Evolutionary conservation across 202 grass and related monocot species (phyloP).

Genomic region (Zizania palustris): DNA sequence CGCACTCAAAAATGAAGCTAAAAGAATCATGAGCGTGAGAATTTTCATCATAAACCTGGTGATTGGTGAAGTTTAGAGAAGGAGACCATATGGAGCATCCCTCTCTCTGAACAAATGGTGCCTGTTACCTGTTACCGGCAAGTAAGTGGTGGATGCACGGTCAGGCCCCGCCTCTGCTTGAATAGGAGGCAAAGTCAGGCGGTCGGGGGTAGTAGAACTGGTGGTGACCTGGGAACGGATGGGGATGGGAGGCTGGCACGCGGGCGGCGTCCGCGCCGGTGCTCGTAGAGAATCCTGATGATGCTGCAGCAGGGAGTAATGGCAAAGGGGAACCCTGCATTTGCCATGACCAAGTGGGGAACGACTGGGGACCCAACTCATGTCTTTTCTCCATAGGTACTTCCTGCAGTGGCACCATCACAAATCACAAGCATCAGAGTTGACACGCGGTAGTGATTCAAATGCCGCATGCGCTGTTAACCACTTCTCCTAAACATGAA

Average conservation of each 20-base stretch:
- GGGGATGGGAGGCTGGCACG: not conserved
- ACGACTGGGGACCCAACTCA: slow-evolving; percentile 41
- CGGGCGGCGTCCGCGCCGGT: slow-evolving; percentile 8
- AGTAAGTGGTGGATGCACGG: not conserved
- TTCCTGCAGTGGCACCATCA: slow-evolving; percentile 56
- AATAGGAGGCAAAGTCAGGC: not conserved
- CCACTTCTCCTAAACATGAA: not conserved
- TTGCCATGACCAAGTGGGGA: slow-evolving; percentile 69
- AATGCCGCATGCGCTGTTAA: not conserved
- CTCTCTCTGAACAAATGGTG: not conserved
- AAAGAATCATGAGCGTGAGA: slow-evolving; percentile 7
- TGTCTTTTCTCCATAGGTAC: slow-evolving; percentile 51
- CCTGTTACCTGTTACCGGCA: not conserved
- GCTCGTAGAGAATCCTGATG: slow-evolving; percentile 85
- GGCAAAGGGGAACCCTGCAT: slow-evolving; percentile 53
- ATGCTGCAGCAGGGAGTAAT: slow-evolving; percentile 78
- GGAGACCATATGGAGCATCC: not conserved
- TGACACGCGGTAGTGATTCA: slow-evolving; percentile 24
- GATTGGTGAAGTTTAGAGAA: not conserved
- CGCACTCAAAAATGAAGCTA: slow-evolving; percentile 24
- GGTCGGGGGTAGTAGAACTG: slow-evolving; percentile 31
- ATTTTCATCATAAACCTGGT: no score
- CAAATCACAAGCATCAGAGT: slow-evolving; percentile 27
- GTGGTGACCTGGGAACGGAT: slow-evolving; percentile 22
- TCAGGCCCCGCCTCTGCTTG: slow-evolving; percentile 2